Evolutionary conservation across 2,329 filamentous ascomycete species (phyloP), one percentile per base, ranked within the genome.

Genomic region (Tolypocladium inflatum): DNA sequence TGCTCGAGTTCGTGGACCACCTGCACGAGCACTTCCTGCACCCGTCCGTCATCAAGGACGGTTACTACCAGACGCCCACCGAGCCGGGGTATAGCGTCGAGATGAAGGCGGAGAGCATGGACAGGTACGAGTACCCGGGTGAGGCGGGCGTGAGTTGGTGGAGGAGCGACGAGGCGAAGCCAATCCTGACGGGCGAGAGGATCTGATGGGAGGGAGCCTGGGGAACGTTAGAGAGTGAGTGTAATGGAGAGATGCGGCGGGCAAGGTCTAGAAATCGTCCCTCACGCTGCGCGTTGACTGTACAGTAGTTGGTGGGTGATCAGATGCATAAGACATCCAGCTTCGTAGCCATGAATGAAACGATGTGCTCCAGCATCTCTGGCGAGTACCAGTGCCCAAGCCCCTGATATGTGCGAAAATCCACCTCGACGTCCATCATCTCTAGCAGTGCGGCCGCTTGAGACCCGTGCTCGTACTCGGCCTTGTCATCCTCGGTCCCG

Each of bases 1-100:
- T 96, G 53, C 77, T 96, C 58, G 92, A 97, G 78, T 96, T 92
- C 73, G 91, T 96, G 30, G 91, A 96, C 71, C 90, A 96, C 74
- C 75, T 96, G 68, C 92, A 96, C 73, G 91, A 96, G 80, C 91
- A 96, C 76, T 96, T 96, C 72, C 77, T 90, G 68, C 82, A 96
- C 72, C 91, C 91, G 1, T 82, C 85, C 2, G 81, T 87, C 58
- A 90, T 96, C 66, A 85, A 86, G 74, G 86, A 91, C 64, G 92
- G 91, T 4, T 94, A 91, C 74, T 95, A 95, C 75, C 88, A 89
- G 64, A 96, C 92, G 1, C 91, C 92, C 0, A 86, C 77, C 62
- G 86, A 91, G 70, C 81, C 91, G 0, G 91, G 91, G 0, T 96
- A 96, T 73, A 92, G 89, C 68, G 91, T 96, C 2, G 90, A 96